Conservation (phyloP, 345 rosid species). For the Cardamine occulta region DNA sequence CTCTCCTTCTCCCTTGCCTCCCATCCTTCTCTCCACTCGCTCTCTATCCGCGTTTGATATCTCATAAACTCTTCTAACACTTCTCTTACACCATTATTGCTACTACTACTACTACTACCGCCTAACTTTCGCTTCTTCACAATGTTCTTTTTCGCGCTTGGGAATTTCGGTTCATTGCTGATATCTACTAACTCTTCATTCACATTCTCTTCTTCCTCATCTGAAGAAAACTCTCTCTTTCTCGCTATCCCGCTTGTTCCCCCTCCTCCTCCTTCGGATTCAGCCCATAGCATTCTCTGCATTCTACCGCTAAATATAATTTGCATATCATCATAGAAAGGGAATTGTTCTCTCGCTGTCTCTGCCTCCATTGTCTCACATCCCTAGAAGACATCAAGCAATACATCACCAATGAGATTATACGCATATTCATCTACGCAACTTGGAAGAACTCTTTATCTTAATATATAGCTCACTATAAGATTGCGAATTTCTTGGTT, state of each 20-base stretch:
- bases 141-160: conserved; percentile 29
- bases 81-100: conserved; percentile 52
- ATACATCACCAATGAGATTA: conserved; percentile 12
- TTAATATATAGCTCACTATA: neutral
- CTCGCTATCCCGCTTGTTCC: conserved; percentile 53
- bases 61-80: conserved; percentile 79
- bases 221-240: conserved; percentile 59
- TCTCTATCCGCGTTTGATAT: conserved; percentile 78
- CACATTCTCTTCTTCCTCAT: conserved; percentile 72
- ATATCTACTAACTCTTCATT: conserved; percentile 39
- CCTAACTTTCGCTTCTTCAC: conserved; percentile 59
- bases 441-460: neutral
- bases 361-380: conserved; percentile 84
- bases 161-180: conserved; percentile 25
- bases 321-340: conserved; percentile 78
- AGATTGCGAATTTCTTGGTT: neutral
- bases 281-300: conserved; percentile 78
- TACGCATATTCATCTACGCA: neutral
- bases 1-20: conserved; percentile 85
- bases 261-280: conserved; percentile 69
- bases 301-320: conserved; percentile 64
- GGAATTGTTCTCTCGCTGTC: conserved; percentile 77
- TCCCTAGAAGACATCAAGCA: conserved; percentile 53
- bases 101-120: conserved; percentile 26
- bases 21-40: conserved; percentile 77